Percentiles rank a stretch among this genome's conserved stretches.
These are phyloP conservation scores for Fraxinus excelsior DNA, from an alignment of 257 asterid species.

Conservation along the genomic window DNA sequence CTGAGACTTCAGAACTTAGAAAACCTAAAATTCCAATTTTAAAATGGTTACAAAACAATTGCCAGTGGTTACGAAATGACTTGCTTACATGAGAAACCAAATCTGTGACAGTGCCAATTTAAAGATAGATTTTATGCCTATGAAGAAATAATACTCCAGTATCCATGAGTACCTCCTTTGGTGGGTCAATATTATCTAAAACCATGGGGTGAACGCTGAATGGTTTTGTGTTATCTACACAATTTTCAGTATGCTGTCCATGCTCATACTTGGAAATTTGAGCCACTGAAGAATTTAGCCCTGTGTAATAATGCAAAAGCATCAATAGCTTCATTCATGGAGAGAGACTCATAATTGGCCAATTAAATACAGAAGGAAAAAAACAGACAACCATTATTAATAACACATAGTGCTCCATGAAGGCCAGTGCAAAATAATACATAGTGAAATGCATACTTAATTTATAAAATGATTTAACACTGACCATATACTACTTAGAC, in stretches of 20 bases:
- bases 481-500: neutral
- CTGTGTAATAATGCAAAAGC: conserved; percentile 33
- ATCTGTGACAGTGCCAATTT: conserved; percentile 5
- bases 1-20: neutral
- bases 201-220: conserved; percentile 56
- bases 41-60: neutral
- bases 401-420: neutral
- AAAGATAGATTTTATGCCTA: conserved; percentile 15
- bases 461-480: neutral
- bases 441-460: neutral
- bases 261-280: conserved; percentile 53
- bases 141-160: conserved; percentile 1
- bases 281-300: conserved; percentile 47
- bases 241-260: conserved; percentile 39
- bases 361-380: neutral
- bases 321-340: conserved; percentile 11
- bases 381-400: neutral
- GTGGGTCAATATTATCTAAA: conserved; percentile 38
- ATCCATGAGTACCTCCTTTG: conserved; percentile 56
- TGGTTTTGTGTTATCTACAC: conserved; percentile 41
- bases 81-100: neutral
- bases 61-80: neutral
- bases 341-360: neutral
- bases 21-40: neutral
- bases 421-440: neutral